A percentile compares a stretch with the other conserved stretches of the same genome.
These are phyloP conservation scores for Mycena rosella DNA, from an alignment of 768 basidiomycete species.

Conservation along the genomic window DNA sequence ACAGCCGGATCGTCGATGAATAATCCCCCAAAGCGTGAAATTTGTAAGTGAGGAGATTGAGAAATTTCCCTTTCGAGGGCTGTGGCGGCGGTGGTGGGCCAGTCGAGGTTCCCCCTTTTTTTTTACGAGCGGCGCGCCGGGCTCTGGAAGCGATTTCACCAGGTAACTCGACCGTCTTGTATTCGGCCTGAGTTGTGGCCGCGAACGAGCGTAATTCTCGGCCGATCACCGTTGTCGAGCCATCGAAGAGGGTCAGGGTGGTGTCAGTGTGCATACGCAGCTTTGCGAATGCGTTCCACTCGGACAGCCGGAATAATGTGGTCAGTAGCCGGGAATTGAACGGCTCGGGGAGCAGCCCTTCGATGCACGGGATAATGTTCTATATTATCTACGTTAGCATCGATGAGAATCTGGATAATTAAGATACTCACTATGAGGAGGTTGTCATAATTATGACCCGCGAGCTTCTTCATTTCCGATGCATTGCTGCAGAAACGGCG, in stretches of 20 bases:
- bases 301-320: conserved; percentile 29
- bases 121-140: conserved; percentile 32
- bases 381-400: background rate
- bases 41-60: conserved; percentile 46
- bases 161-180: conserved; percentile 41
- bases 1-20: conserved; percentile 33
- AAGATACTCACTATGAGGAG: conserved; percentile 39
- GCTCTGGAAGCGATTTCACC: conserved; percentile 39
- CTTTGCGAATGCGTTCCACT: conserved; percentile 42
- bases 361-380: conserved; percentile 47
- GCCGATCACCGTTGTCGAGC: conserved; percentile 24
- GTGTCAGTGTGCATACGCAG: conserved; percentile 36
- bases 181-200: conserved; percentile 1
- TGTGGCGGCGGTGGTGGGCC: conserved; percentile 1
- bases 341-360: conserved; percentile 42
- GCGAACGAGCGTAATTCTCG: conserved; percentile 11
- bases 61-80: conserved; percentile 34
- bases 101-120: conserved; percentile 7
- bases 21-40: conserved; percentile 48
- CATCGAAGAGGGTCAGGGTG: conserved; percentile 27
- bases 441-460: conserved; percentile 45
- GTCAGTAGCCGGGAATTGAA: conserved; percentile 32
- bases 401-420: background rate
- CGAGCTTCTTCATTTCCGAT: conserved; percentile 36
- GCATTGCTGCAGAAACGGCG: conserved; percentile 38